Evolutionary conservation across 257 asterid species (phyloP).

Genomic region (Solanum paucissectum): DNA sequence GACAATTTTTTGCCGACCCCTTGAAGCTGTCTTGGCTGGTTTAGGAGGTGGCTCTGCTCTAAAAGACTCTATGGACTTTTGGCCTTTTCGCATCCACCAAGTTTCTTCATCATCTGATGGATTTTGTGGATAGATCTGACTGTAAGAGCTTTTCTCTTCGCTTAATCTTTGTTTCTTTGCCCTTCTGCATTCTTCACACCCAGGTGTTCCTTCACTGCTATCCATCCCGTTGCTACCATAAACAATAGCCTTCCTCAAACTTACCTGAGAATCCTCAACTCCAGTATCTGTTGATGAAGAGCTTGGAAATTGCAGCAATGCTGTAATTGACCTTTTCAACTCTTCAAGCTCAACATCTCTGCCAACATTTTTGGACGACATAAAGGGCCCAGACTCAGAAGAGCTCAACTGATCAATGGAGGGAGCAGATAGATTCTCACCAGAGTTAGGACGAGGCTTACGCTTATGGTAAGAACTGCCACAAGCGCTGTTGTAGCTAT

Average conservation of each 20-base stretch:
- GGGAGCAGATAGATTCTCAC: slow-evolving; percentile 36
- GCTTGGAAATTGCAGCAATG: slow-evolving; percentile 53
- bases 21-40: slow-evolving; percentile 69
- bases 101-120: slow-evolving; percentile 62
- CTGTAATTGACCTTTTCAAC: slow-evolving; percentile 54
- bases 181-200: slow-evolving; percentile 93
- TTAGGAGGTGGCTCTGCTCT: slow-evolving; percentile 84
- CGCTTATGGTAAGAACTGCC: slow-evolving; percentile 31
- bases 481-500: slow-evolving; percentile 24
- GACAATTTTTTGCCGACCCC: slow-evolving; percentile 83
- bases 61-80: slow-evolving; percentile 49
- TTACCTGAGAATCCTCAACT: slow-evolving; percentile 46
- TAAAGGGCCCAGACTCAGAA: slow-evolving; percentile 26
- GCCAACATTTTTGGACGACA: slow-evolving; percentile 16
- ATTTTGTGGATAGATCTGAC: slow-evolving; percentile 28
- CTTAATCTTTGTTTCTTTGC: slow-evolving; percentile 69
- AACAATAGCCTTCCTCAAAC: slow-evolving; percentile 34
- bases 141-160: slow-evolving; percentile 49
- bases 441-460: slow-evolving; percentile 23
- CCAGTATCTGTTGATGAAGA: slow-evolving; percentile 29
- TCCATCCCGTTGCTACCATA: slow-evolving; percentile 34
- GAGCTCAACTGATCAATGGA: slow-evolving; percentile 45
- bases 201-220: slow-evolving; percentile 62
- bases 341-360: slow-evolving; percentile 53
- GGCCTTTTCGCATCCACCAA: slow-evolving; percentile 90